Conservation (phyloP, 148 eudicot genomes). For the Gaultheria prostrata region DNA sequence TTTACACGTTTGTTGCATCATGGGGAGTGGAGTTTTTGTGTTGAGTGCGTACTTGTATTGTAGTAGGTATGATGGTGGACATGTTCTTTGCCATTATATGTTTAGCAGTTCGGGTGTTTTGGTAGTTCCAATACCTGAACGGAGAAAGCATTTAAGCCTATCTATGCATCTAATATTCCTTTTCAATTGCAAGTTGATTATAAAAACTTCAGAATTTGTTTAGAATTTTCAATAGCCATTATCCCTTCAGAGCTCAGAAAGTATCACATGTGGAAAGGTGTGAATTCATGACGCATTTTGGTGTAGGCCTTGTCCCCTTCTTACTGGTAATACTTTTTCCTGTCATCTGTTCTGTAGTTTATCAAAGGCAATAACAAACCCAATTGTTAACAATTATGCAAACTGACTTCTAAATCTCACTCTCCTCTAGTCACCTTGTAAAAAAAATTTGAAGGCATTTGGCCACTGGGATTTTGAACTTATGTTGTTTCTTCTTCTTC, state of each 20-base stretch:
- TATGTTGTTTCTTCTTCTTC: not conserved
- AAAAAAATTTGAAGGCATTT: not conserved
- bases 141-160: not conserved
- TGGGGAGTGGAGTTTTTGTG: not conserved
- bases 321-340: not conserved
- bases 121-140: not conserved
- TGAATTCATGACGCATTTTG: not conserved
- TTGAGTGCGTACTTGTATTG: not conserved
- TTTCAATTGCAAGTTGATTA: not conserved
- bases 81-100: not conserved
- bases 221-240: not conserved
- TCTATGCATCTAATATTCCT: not conserved
- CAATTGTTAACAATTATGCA: not conserved
- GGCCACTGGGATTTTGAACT: not conserved
- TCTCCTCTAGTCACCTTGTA: not conserved
- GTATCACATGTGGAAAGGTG: not conserved
- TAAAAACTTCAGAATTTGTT: not conserved
- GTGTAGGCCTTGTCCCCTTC: not conserved
- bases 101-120: not conserved
- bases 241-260: not conserved
- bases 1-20: not conserved
- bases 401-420: not conserved
- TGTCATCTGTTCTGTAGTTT: not conserved
- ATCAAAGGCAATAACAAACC: not conserved
- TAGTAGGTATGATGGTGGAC: not conserved